Evolutionary conservation across 192 early-diverging fungal genomes (phyloP), one percentile per base, ranked within the genome.

Genomic region (Coemansia sp.): DNA sequence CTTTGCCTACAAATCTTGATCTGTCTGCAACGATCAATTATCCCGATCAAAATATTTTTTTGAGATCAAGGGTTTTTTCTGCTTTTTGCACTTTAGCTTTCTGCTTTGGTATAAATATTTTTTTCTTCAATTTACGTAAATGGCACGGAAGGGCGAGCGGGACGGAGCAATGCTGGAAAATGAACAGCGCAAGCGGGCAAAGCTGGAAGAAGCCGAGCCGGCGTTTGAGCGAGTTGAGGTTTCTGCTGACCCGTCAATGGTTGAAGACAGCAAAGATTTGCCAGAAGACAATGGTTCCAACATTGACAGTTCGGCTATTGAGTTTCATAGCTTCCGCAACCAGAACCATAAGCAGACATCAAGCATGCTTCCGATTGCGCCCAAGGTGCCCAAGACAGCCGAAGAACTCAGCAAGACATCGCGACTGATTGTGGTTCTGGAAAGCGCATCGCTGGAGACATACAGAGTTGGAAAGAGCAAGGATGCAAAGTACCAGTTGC

Each of bases 371-470:
- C 79, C 79, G n/a, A 66, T 74, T 39, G 86, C 89, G 27, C 94
- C 91, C 38, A 88, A 89, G 61, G 79, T 93, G 38, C 93, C 93
- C 29, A 94, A 93, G 75, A 87, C 92, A 1, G 56, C 79, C 12
- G 79, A 84, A 9, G 91, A 93, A 56, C 91, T 88, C 63, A 89
- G 89, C 65, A 79, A 84, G 51, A 86, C 89, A 10, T 88, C 87
- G 57, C 86, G 97, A 17, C 80, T 97, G 25, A 97, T 97, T 66
- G 95, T 97, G 23, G 89, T 99, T n/a, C 84, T 97, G 25, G 90
- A 94, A 69, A 83, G 87, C 19, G 94, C 94, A 5, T 89, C 87
- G 56, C 82, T 99, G 37, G 94, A 97, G 71, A 95, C 93, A 15
- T 92, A 91, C 73, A 57, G 35, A 8, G 62, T 63, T 22, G 62